Conservation (phyloP, 257 asterid genomes). For the Scutellaria galericulata region DNA sequence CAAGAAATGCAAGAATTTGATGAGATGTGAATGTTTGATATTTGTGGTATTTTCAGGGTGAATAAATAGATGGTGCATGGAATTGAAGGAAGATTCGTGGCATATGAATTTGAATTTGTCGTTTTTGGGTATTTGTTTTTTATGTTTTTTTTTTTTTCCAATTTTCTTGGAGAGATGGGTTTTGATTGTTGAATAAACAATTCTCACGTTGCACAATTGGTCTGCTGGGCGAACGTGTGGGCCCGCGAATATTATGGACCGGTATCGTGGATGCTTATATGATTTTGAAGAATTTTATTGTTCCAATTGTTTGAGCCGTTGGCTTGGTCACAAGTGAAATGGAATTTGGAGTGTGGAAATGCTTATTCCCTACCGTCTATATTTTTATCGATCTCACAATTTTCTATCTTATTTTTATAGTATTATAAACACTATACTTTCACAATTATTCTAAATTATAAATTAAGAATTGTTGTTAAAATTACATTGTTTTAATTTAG, state of each 20-base stretch:
- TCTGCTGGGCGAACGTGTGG: conserved; percentile 36
- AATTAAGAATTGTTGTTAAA: too few species aligned
- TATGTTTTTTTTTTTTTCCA: conserved; percentile 35
- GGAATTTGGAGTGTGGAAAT: conserved; percentile 35
- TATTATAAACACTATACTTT: too few species aligned
- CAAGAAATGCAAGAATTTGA: too few species aligned
- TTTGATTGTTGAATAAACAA: conserved; percentile 28
- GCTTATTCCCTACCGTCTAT: conserved; percentile 16
- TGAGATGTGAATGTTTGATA: not conserved
- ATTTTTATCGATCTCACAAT: too few species aligned
- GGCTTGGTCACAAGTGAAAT: conserved; percentile 42
- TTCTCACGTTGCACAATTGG: conserved; percentile 26
- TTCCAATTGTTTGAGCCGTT: conserved; percentile 31
- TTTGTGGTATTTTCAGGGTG: conserved; percentile 29
- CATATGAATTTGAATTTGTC: conserved; percentile 51
- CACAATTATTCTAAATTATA: too few species aligned
- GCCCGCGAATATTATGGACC: conserved; percentile 34
- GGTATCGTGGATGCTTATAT: conserved; percentile 38
- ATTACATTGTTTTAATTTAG: too few species aligned
- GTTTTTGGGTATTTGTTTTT: not conserved
- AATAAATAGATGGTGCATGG: conserved; percentile 36
- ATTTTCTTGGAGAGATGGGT: conserved; percentile 42
- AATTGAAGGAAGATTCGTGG: conserved; percentile 63
- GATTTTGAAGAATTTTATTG: conserved; percentile 30
- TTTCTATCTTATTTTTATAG: too few species aligned